Conservation (phyloP, 306 rosid genomes). For the Malus fusca region DNA sequence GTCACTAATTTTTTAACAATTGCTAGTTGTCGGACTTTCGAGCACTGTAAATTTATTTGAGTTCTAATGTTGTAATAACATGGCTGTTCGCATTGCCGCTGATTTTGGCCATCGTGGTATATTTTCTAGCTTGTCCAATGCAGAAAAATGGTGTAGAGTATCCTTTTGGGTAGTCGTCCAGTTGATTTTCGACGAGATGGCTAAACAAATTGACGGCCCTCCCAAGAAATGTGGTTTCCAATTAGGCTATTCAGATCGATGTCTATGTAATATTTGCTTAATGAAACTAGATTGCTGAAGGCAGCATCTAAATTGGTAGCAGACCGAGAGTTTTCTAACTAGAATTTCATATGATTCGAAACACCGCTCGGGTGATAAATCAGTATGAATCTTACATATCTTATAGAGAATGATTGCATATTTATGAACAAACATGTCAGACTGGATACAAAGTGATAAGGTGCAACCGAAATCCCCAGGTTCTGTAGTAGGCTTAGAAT, state of each 20-base stretch:
- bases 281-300: not conserved
- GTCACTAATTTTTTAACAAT: not conserved
- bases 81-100: not conserved
- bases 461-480: not conserved
- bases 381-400: not conserved
- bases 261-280: not conserved
- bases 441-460: not conserved
- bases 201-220: not conserved
- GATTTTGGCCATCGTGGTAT: not conserved
- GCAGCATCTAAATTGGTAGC: not conserved
- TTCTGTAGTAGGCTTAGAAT: not conserved
- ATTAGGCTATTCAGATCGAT: not conserved
- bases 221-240: not conserved
- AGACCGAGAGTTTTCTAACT: not conserved
- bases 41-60: not conserved
- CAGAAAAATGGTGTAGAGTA: not conserved
- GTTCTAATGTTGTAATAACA: not conserved
- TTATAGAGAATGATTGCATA: not conserved
- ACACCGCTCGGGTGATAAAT: not conserved
- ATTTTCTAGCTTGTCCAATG: not conserved
- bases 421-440: not conserved
- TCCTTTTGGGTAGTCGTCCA: not conserved
- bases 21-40: not conserved
- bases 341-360: not conserved
- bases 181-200: not conserved